Evolutionary conservation across 805 yeast species (phyloP), one percentile per base, ranked within the genome.

Genomic region (Ogataea dorogensis): DNA sequence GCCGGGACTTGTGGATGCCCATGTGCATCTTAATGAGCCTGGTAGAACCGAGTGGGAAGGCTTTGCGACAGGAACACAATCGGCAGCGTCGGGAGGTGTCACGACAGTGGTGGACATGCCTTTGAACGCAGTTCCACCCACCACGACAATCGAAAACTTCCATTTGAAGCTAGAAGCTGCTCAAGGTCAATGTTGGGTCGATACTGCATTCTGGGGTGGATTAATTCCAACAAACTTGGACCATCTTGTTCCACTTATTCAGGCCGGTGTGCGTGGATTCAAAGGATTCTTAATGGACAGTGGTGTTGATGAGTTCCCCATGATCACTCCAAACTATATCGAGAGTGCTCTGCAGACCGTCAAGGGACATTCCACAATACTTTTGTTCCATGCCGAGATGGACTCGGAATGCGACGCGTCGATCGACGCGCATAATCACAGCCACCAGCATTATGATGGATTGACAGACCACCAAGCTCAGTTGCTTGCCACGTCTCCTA

Each of bases 31-130:
- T 49, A 91, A 91, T 59, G 98, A 91, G 54, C 97, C 98, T 0
- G 98, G 98, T n/a, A 68, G 97, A 50, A 89, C 97, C 1, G 96
- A 88, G 44, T 89, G 98, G 98, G 98, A 89, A 61, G 98, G 98
- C 2, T 89, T 91, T 58, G 95, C 80, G n/a, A 83, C 95, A 0
- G 98, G 98, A 0, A 89, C 98, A 0, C 81, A 81, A 56, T 85
- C 96, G 2, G 97, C 97, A 0, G 95, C 95, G 0, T 72, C 89
- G 9, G 98, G 98, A 12, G 98, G 98, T 40, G 97, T 89, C 31
- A 89, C 98, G 16, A 88, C 96, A 0, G 94, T 89, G 13, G 74
- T 89, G 13, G 98, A 89, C 58, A 89, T 89, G 98, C 98, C 98
- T 0, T 66, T 89, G 55, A 89, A 89, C 61, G 96, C 96, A 3